These are phyloP conservation scores for Pseudonectria buxi DNA, from an alignment of 2,329 filamentous ascomycete genomes.

Conservation along the genomic window DNA sequence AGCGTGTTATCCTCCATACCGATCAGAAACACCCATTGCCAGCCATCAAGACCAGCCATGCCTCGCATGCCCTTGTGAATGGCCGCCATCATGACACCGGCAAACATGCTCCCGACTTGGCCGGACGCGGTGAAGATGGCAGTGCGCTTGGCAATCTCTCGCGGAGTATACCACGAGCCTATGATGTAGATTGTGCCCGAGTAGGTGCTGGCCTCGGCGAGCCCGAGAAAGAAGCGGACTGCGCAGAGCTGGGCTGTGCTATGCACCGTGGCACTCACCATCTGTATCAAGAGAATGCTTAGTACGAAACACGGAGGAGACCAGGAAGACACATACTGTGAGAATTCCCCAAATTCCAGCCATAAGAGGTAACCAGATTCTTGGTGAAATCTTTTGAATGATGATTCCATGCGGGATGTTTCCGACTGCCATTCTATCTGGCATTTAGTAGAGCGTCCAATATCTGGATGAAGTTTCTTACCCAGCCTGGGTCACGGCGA, in stretches of 20 bases:
- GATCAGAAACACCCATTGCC: conserved; percentile 38
- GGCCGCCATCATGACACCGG: conserved; percentile 50
- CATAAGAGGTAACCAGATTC: conserved; percentile 53
- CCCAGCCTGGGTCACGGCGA: conserved; percentile 21
- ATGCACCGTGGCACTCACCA: conserved; percentile 26
- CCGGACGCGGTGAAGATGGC: conserved; percentile 53
- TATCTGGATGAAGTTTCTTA: conserved; percentile 7
- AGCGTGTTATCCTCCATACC: conserved; percentile 1
- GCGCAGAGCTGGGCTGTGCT: conserved; percentile 23
- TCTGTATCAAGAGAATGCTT: conserved; percentile 2
- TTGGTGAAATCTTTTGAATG: conserved; percentile 52
- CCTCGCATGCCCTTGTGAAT: conserved; percentile 29
- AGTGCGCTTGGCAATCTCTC: conserved; percentile 51
- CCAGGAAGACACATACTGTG: conserved; percentile 48
- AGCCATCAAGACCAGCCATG: conserved; percentile 33
- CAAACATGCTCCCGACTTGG: conserved; percentile 51
- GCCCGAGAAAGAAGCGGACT: conserved; percentile 22
- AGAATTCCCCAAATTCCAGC: conserved; percentile 54
- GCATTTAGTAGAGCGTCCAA: neutral
- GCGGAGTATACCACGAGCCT: conserved; percentile 46
- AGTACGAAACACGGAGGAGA: neutral
- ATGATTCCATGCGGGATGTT: conserved; percentile 52
- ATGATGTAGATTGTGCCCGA: conserved; percentile 29
- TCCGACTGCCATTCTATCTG: conserved; percentile 35
- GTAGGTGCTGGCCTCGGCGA: conserved; percentile 23